Percentiles rank a stretch among this genome's conserved stretches.
These are phyloP conservation scores for Auxenochlorella protothecoides DNA, from an alignment of 139 green algal species.

Conservation along the genomic window DNA sequence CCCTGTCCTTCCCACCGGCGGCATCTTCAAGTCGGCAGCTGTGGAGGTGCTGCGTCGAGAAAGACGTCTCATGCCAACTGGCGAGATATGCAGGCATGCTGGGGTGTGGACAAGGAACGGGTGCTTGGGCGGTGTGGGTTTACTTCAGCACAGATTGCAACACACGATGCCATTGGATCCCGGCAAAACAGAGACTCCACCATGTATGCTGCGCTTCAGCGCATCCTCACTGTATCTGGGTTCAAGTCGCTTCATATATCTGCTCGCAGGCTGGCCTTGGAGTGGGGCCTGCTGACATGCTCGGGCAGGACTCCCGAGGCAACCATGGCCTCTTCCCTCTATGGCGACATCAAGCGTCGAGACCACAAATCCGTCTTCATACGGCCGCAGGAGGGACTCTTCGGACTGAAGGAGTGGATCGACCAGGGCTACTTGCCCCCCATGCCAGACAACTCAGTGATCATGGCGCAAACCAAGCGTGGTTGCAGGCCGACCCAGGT, in stretches of 20 bases:
- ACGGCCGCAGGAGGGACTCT: slow-evolving; percentile 60
- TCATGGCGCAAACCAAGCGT: too few species aligned
- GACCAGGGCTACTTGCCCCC: not conserved
- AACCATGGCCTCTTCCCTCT: slow-evolving; percentile 72
- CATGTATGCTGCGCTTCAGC: too few species aligned
- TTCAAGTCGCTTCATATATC: too few species aligned
- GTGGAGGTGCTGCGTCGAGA: slow-evolving; percentile 51
- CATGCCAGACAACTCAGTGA: not conserved
- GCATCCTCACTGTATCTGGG: too few species aligned
- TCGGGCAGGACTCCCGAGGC: slow-evolving; percentile 70
- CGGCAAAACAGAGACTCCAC: too few species aligned
- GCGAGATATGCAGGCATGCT: slow-evolving; percentile 29
- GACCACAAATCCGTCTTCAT: slow-evolving; percentile 47
- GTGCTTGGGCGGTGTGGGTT: too few species aligned
- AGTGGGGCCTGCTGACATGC: slow-evolving; percentile 46
- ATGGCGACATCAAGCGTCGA: slow-evolving; percentile 71
- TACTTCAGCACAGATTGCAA: too few species aligned
- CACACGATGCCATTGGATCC: too few species aligned
- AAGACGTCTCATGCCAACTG: slow-evolving; percentile 61
- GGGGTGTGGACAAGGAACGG: not conserved
- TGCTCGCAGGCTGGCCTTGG: slow-evolving; percentile 24
- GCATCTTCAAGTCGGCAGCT: slow-evolving; percentile 70
- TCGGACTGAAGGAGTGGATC: slow-evolving; percentile 66
- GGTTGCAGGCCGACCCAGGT: too few species aligned
- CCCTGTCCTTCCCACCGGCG: slow-evolving; percentile 14